phyloP scores from a whole-genome alignment of 352 stramenopile genomes.

The Phytopythium vexans region DNA sequence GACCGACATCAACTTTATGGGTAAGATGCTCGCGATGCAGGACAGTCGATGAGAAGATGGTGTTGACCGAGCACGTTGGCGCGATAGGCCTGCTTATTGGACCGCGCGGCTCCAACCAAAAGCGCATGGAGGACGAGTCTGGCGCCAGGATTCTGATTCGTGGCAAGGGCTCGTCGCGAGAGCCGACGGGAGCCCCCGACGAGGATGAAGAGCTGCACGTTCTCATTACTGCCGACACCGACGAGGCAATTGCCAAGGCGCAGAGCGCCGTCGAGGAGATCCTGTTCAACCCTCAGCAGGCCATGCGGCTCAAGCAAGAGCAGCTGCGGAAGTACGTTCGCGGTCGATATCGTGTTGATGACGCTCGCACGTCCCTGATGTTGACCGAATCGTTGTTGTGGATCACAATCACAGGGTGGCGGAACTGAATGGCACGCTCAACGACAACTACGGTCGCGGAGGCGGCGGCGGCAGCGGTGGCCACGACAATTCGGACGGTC shows the following conservation, averaged over 20 bases:
- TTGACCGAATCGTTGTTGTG: neutral
- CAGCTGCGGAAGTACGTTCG: conserved; percentile 76
- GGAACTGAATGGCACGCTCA: conserved; percentile 80
- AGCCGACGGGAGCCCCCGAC: conserved; percentile 78
- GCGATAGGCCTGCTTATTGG: conserved; percentile 80
- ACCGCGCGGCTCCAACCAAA: conserved; percentile 88
- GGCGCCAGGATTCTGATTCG: conserved; percentile 91
- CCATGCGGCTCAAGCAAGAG: conserved; percentile 89
- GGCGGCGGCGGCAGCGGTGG: conserved; percentile 9
- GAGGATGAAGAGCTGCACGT: conserved; percentile 90
- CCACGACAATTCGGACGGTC: conserved; percentile 3
- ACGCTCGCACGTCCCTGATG: neutral
- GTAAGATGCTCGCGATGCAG: conserved; percentile 14
- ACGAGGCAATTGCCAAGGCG: conserved; percentile 85
- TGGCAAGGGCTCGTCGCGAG: conserved; percentile 84
- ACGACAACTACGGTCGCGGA: conserved; percentile 56
- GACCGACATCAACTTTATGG: conserved; percentile 93
- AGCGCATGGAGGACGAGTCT: conserved; percentile 91
- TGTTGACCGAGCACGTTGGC: neutral
- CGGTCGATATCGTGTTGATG: neutral
- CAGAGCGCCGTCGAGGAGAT: conserved; percentile 88
- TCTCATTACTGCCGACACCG: conserved; percentile 87
- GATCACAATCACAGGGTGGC: conserved; percentile 37
- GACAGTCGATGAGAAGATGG: neutral
- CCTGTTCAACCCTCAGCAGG: conserved; percentile 90